Evolutionary conservation across 257 asterid species (phyloP).

Genomic region (Lycium barbarum): DNA sequence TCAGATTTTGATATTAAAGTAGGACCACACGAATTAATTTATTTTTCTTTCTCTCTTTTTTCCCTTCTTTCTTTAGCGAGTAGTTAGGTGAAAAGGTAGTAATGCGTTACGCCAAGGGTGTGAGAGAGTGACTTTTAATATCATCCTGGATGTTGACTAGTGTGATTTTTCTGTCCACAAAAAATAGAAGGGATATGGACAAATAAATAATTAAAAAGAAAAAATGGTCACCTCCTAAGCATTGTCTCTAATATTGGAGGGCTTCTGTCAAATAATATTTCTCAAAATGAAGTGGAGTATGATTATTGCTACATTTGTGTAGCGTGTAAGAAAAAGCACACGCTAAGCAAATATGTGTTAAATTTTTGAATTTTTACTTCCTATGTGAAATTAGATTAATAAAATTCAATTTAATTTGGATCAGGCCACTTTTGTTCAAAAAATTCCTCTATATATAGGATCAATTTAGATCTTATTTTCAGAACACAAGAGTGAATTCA

Average conservation of each 20-base stretch:
- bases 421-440: no score
- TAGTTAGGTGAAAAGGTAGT: background rate
- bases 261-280: background rate
- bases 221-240: no score
- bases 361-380: no score
- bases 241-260: no score
- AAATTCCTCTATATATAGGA: no score
- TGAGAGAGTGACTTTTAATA: background rate
- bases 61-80: background rate
- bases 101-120: background rate
- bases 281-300: background rate
- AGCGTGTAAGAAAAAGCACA: background rate
- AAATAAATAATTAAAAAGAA: no score
- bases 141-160: conserved; percentile 5
- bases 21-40: conserved; percentile 27
- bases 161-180: background rate
- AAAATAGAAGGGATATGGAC: background rate
- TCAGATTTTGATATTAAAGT: conserved; percentile 39
- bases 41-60: background rate
- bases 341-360: background rate
- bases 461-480: no score
- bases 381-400: no score
- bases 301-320: background rate
- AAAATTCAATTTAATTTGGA: no score
- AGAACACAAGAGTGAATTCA: no score